Evolutionary conservation across 1,284 basidiomycete genomes (phyloP).

Genomic region (Rhodofomes roseus): DNA sequence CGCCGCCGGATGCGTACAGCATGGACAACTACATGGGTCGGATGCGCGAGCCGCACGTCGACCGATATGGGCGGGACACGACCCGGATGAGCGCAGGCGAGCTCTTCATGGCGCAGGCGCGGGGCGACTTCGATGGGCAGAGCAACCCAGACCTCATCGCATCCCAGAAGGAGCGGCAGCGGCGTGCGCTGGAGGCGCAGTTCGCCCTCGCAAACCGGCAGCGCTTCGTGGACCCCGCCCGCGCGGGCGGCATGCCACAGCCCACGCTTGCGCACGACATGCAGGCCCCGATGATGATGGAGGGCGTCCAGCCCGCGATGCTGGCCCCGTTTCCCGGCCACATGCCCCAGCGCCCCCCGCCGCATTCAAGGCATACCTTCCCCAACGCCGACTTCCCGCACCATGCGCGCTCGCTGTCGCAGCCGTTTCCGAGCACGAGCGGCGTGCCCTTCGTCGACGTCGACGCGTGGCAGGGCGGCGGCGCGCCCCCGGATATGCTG

Average conservation of each 20-base stretch:
- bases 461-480: conserved; percentile 13
- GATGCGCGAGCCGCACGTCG: conserved; percentile 24
- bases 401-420: conserved; percentile 19
- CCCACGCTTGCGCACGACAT: neutral
- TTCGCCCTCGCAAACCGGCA: neutral
- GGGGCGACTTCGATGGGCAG: conserved; percentile 42
- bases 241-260: neutral
- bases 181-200: conserved; percentile 22
- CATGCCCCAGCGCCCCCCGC: conserved; percentile 13
- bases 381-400: conserved; percentile 14
- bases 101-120: conserved; percentile 59
- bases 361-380: conserved; percentile 24
- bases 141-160: conserved; percentile 27
- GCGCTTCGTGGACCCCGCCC: neutral
- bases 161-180: conserved; percentile 28
- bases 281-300: conserved; percentile 4
- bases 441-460: conserved; percentile 5
- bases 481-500: conserved; percentile 5
- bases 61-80: conserved; percentile 29
- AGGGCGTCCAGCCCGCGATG: conserved; percentile 2
- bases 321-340: conserved; percentile 4
- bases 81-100: conserved; percentile 49
- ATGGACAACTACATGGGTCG: conserved; percentile 5
- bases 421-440: conserved; percentile 13
- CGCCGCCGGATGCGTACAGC: neutral